Percentiles rank a stretch among this genome's conserved stretches.
Conservation (phyloP, 805 yeast genomes). For the Suhomyces emberorum region DNA sequence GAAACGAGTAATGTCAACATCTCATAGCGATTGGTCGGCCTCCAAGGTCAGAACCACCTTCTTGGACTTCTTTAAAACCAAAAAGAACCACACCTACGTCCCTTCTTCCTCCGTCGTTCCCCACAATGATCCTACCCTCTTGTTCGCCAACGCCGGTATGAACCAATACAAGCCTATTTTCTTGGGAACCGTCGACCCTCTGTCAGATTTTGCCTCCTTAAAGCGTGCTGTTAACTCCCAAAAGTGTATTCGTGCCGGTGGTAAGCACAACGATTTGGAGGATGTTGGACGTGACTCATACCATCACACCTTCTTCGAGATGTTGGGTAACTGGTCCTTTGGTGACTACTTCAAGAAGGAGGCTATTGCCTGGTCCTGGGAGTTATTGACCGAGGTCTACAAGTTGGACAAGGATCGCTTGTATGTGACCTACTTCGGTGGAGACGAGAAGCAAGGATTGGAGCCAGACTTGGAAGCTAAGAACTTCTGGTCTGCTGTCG, state of each 20-base stretch:
- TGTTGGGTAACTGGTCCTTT: conserved; percentile 99
- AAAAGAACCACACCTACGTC: conserved; percentile 70
- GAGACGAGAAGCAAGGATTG: conserved; percentile 77
- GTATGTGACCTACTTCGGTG: conserved; percentile 95
- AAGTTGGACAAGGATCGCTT: conserved; percentile 76
- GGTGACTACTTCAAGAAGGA: conserved; percentile 98
- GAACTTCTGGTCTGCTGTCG: conserved; percentile 78
- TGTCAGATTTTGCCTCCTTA: conserved; percentile 77
- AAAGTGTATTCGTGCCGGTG: conserved; percentile 99
- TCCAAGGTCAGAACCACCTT: conserved; percentile 76
- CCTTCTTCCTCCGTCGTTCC: conserved; percentile 96
- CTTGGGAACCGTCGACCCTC: conserved; percentile 95
- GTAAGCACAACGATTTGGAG: conserved; percentile 96
- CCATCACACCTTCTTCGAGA: conserved; percentile 98
- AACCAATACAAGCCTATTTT: conserved; percentile 98
- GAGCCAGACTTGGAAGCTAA: conserved; percentile 95
- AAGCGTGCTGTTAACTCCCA: conserved; percentile 94
- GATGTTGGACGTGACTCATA: conserved; percentile 98
- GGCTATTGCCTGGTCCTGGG: conserved; percentile 89
- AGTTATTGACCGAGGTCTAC: conserved; percentile 78
- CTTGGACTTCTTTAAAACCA: conserved; percentile 69
- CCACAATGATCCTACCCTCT: conserved; percentile 93
- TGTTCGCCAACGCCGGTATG: conserved; percentile 99
- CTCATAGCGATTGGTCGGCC: conserved; percentile 38
- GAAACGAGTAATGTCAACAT: conserved; percentile 22